Conservation (phyloP, 371 early-diverging fungal species). For the Fennellomyces sp. region DNA sequence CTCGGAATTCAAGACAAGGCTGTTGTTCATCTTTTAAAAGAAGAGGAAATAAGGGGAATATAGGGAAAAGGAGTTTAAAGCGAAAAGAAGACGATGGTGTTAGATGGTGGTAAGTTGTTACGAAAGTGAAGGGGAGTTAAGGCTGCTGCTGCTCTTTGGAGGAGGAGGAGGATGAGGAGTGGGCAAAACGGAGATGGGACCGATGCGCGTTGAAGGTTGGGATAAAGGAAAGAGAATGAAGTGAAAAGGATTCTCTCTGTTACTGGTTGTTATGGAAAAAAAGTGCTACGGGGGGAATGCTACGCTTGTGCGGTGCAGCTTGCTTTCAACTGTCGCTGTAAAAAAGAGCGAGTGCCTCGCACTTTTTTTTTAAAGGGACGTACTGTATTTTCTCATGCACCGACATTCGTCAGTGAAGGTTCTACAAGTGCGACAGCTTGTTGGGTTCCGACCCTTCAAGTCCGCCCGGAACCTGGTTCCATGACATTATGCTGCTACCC, state of each 20-base stretch:
- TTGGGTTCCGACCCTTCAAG: constrained; percentile 5
- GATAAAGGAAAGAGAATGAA: constrained; percentile 12
- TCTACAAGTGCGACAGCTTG: constrained; percentile 3
- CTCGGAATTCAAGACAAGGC: constrained; percentile 23
- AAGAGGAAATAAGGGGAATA: background rate
- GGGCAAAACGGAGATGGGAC: background rate
- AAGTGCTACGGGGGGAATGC: constrained; percentile 1
- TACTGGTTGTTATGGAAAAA: background rate
- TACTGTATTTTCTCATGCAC: constrained; percentile 5
- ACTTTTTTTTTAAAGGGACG: constrained; percentile 1
- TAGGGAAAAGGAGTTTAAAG: background rate
- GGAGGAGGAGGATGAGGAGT: background rate
- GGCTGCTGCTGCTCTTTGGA: background rate
- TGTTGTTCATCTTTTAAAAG: constrained; percentile 9
- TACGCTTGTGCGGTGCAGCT: background rate
- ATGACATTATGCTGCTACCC: background rate
- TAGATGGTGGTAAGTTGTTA: background rate
- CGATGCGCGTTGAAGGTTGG: background rate
- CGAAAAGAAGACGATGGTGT: background rate
- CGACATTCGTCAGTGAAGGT: constrained; percentile 5
- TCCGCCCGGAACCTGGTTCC: constrained; percentile 7
- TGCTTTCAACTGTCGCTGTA: background rate
- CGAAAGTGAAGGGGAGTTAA: background rate
- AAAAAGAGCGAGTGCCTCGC: background rate
- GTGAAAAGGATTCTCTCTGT: constrained; percentile 1